phyloP scores from a whole-genome alignment of 352 stramenopile species.

The Blastocystis sp. region DNA sequence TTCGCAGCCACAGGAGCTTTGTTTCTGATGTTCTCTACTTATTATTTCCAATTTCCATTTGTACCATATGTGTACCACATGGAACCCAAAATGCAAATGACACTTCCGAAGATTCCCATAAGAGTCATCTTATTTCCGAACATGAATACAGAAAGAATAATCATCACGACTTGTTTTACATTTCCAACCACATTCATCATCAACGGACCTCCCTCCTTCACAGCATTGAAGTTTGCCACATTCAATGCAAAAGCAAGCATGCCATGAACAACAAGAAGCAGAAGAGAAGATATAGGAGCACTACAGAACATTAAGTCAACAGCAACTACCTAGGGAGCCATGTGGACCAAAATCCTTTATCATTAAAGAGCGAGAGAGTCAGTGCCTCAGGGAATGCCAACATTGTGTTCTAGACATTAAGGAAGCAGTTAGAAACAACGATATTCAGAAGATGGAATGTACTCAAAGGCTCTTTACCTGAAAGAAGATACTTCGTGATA shows the following conservation, averaged over 20 bases:
- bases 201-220: conserved; percentile 49
- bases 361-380: conserved; percentile 44
- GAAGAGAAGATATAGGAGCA: background rate
- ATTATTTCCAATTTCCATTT: background rate
- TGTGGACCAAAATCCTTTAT: background rate
- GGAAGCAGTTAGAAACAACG: background rate
- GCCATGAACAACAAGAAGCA: conserved; percentile 51
- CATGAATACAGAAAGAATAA: conserved; percentile 62
- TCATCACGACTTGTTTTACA: conserved; percentile 68
- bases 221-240: conserved; percentile 62
- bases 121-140: conserved; percentile 58
- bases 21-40: conserved; percentile 42
- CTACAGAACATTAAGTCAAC: background rate
- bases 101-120: conserved; percentile 41
- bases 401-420: conserved; percentile 14
- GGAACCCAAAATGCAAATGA: conserved; percentile 47
- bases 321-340: conserved; percentile 24
- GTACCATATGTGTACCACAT: conserved; percentile 66
- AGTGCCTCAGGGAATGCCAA: conserved; percentile 56
- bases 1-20: background rate
- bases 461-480: conserved; percentile 52
- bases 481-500: conserved; percentile 67
- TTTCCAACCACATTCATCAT: conserved; percentile 67
- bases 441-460: conserved; percentile 54
- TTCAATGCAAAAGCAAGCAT: conserved; percentile 64